phyloP scores from a whole-genome alignment of 305 asterid genomes.

The Solanum hybrid region DNA sequence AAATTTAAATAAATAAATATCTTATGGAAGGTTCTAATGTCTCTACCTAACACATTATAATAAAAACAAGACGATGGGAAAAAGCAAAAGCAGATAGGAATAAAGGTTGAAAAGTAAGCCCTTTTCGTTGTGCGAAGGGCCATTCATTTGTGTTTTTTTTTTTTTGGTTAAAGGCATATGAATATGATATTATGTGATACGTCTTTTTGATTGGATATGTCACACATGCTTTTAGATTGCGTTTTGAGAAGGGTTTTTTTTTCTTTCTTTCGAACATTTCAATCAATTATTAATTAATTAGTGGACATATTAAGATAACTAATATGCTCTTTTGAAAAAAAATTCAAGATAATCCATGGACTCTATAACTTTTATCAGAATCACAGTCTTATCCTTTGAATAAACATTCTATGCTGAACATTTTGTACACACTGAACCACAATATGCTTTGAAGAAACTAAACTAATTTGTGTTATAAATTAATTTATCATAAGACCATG shows the following conservation, averaged over 20 bases:
- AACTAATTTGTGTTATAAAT: background rate
- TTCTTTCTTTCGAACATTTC: background rate
- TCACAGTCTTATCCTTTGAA: too few species aligned
- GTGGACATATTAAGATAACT: background rate
- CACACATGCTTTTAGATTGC: background rate
- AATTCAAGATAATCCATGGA: too few species aligned
- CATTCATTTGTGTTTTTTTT: background rate
- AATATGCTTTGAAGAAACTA: background rate
- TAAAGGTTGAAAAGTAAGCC: constrained; percentile 13
- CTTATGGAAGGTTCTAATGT: constrained; percentile 35
- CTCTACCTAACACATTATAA: constrained; percentile 48
- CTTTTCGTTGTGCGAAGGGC: constrained; percentile 33
- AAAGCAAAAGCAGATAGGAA: background rate
- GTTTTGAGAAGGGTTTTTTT: background rate
- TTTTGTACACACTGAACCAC: background rate
- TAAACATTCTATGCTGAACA: too few species aligned
- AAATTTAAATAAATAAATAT: constrained; percentile 16
- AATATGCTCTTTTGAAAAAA: background rate
- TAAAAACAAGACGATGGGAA: background rate
- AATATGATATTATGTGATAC: constrained; percentile 3
- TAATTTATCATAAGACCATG: background rate
- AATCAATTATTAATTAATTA: background rate
- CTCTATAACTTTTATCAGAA: too few species aligned
- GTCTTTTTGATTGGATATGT: background rate
- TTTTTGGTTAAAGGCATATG: background rate